Conservation (phyloP, 1,284 basidiomycete genomes). For the Neonothopanus nambi region DNA sequence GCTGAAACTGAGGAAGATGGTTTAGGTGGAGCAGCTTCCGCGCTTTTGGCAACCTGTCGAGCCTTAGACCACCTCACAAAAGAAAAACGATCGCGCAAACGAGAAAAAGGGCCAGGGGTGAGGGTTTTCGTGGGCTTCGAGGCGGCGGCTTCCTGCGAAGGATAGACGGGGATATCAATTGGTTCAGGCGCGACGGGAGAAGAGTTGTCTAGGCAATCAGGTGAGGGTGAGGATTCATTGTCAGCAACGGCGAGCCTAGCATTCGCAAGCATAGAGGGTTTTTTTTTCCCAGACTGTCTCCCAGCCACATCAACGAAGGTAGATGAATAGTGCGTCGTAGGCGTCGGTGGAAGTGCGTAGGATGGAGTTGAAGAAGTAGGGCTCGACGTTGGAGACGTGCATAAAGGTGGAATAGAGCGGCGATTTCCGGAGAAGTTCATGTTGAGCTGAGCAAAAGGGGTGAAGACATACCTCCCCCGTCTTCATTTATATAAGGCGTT, state of each 20-base stretch:
- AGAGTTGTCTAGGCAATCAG: too few species aligned
- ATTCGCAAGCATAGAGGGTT: neutral
- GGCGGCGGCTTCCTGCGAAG: neutral
- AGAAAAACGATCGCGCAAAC: neutral
- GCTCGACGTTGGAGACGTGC: neutral
- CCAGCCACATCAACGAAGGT: neutral
- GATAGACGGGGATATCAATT: neutral
- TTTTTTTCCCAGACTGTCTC: neutral
- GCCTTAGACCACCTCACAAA: neutral
- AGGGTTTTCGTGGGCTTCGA: neutral
- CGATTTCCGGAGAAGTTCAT: neutral
- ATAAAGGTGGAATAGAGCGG: neutral
- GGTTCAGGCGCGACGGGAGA: neutral
- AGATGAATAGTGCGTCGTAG: neutral
- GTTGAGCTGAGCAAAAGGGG: neutral
- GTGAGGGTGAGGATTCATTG: neutral
- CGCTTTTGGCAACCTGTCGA: neutral
- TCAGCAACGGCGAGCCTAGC: too few species aligned
- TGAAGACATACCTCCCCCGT: neutral
- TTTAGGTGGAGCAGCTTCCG: too few species aligned
- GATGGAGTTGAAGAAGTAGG: slow-evolving; percentile 2
- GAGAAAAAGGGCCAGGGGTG: neutral
- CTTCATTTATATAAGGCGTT: too few species aligned
- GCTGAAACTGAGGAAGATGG: too few species aligned
- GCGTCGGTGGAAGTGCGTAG: neutral